Percentiles rank a stretch among this genome's conserved stretches.
These are phyloP conservation scores for Rugonectria rugulosa DNA, from an alignment of 2,329 filamentous ascomycete species.

Conservation along the genomic window DNA sequence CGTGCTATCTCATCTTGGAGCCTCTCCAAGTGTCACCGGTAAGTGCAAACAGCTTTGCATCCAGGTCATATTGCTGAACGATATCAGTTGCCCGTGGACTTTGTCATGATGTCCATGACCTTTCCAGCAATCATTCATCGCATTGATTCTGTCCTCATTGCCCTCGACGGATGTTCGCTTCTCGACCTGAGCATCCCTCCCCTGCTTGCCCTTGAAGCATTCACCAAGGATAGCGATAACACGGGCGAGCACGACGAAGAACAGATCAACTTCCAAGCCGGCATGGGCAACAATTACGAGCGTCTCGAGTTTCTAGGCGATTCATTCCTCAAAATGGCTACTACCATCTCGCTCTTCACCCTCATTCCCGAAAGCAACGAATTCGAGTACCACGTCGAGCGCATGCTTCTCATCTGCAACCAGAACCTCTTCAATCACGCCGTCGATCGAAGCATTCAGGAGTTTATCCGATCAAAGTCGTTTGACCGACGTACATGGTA, in stretches of 20 bases:
- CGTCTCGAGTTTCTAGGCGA: constrained; percentile 93
- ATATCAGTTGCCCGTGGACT: constrained; percentile 67
- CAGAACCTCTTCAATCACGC: constrained; percentile 85
- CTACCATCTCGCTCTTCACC: constrained; percentile 85
- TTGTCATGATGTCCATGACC: constrained; percentile 76
- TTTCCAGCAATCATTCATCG: constrained; percentile 87
- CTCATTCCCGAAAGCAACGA: constrained; percentile 80
- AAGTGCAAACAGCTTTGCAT: constrained; percentile 45
- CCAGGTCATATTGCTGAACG: neutral
- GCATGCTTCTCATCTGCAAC: constrained; percentile 93
- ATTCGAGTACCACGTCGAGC: constrained; percentile 85
- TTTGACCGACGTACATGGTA: constrained; percentile 92
- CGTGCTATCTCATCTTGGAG: constrained; percentile 77
- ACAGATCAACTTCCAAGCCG: constrained; percentile 77
- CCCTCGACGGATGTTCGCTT: constrained; percentile 74
- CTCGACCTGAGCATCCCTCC: constrained; percentile 72
- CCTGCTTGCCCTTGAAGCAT: constrained; percentile 80
- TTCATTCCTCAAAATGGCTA: constrained; percentile 94
- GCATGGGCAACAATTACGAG: constrained; percentile 96
- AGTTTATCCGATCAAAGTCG: constrained; percentile 82
- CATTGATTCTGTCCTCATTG: constrained; percentile 82
- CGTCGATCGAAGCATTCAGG: constrained; percentile 67
- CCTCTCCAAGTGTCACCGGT: constrained; percentile 79
- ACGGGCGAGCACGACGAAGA: constrained; percentile 74
- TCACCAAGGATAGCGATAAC: constrained; percentile 93